Percentiles rank a stretch among this genome's conserved stretches.
phyloP scores from a whole-genome alignment of 805 yeast species.

The Candida sithepensis region DNA sequence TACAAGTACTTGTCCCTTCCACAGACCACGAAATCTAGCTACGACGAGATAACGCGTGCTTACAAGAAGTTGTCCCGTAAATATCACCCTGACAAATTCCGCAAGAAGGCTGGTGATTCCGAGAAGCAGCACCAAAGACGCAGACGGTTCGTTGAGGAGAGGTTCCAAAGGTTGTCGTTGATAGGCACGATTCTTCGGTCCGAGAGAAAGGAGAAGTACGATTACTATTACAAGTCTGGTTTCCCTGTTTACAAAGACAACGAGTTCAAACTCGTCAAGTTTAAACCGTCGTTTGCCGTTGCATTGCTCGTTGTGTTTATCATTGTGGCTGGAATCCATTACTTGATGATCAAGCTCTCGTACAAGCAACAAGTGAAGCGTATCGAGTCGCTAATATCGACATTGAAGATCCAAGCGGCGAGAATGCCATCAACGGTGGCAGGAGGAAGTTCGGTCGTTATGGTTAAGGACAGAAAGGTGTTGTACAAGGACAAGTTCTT shows the following conservation, averaged over 20 bases:
- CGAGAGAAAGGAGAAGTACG: constrained; percentile 68
- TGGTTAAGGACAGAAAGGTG: constrained; percentile 44
- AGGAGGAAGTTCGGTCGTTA: constrained; percentile 37
- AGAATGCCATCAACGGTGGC: no score
- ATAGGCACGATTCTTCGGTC: constrained; percentile 71
- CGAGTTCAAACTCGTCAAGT: constrained; percentile 61
- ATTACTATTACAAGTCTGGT: constrained; percentile 76
- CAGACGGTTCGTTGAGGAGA: constrained; percentile 54
- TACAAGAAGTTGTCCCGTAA: constrained; percentile 67
- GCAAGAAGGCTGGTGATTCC: constrained; percentile 35
- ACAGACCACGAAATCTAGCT: constrained; percentile 37
- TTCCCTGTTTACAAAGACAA: constrained; percentile 78
- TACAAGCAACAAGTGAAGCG: constrained; percentile 55
- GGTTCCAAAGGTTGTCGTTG: constrained; percentile 74
- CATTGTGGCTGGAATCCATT: constrained; percentile 56
- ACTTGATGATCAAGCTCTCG: constrained; percentile 48
- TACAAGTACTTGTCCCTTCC: constrained; percentile 62
- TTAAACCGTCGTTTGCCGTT: constrained; percentile 59
- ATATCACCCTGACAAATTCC: constrained; percentile 83
- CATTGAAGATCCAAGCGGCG: constrained; percentile 49
- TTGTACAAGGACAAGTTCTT: constrained; percentile 46
- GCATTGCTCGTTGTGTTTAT: constrained; percentile 49
- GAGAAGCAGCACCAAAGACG: constrained; percentile 23
- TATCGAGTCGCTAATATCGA: constrained; percentile 44
- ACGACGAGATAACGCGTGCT: constrained; percentile 57